Conservation (phyloP, 225 moss, liverwort and hornwort genomes). For the Lunularia cruciata region DNA sequence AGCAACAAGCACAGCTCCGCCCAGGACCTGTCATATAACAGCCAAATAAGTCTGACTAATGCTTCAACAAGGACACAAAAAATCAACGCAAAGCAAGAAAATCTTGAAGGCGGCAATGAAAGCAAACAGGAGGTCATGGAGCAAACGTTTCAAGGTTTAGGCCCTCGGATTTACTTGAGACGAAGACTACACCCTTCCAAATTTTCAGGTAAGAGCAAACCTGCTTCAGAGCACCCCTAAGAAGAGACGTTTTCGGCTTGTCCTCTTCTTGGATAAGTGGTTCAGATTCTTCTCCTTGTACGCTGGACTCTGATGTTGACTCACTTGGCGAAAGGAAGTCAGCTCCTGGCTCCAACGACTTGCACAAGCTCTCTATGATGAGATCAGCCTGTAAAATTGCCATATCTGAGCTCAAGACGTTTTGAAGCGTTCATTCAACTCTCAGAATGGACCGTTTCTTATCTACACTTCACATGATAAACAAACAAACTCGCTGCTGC, state of each 20-base stretch:
- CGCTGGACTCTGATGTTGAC: background rate
- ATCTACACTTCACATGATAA: no score
- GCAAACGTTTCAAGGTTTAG: no score
- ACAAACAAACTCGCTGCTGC: no score
- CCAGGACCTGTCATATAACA: slow-evolving; percentile 21
- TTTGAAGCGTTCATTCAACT: background rate
- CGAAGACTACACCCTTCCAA: no score
- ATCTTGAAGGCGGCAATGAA: background rate
- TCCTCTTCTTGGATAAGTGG: background rate
- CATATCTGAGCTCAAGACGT: background rate
- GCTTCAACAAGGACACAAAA: background rate
- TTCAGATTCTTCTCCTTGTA: background rate
- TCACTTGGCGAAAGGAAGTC: slow-evolving; percentile 4
- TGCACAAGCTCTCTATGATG: slow-evolving; percentile 13
- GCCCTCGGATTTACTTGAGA: no score
- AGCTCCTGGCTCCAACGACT: slow-evolving; percentile 3
- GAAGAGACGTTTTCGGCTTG: slow-evolving; percentile 11
- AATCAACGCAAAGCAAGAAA: background rate
- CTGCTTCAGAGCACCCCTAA: slow-evolving; percentile 37
- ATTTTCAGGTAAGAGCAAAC: background rate
- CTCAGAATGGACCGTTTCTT: no score
- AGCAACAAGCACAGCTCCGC: slow-evolving; percentile 33
- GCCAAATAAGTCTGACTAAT: no score
- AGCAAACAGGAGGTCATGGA: no score
- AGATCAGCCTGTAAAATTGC: slow-evolving; percentile 25